Percentiles rank a stretch among this genome's conserved stretches.
Evolutionary conservation across 2,329 filamentous ascomycete genomes (phyloP).

Genomic region (Neonectria neomacrospora): DNA sequence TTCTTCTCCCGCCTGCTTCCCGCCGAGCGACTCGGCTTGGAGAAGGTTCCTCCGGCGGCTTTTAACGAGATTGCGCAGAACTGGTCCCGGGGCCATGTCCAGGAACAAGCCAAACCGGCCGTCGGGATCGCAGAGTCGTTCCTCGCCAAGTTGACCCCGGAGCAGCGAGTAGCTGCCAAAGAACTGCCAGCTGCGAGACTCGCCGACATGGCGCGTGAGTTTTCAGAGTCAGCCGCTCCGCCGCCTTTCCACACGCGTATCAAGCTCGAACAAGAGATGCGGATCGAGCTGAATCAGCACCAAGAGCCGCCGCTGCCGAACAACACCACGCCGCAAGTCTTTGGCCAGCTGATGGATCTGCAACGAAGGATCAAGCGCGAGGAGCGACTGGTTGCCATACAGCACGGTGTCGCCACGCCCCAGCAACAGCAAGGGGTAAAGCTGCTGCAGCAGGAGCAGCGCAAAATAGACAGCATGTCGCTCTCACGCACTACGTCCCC

Average conservation of each 20-base stretch:
- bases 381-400: neutral
- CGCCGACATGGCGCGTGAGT: neutral
- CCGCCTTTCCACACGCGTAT: neutral
- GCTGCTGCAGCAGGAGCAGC: neutral
- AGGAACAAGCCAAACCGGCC: neutral
- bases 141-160: neutral
- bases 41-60: neutral
- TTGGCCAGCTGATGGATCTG: neutral
- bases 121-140: neutral
- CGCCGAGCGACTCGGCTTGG: neutral
- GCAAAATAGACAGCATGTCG: neutral
- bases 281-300: neutral
- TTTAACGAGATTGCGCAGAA: neutral
- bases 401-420: neutral
- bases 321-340: neutral
- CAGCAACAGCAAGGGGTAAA: neutral
- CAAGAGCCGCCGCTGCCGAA: neutral
- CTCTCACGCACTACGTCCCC: neutral
- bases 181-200: neutral
- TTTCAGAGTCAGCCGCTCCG: neutral
- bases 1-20: neutral
- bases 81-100: neutral
- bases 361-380: neutral
- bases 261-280: neutral
- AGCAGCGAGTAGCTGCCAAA: neutral